Evolutionary conservation across 108 stramenopile species (phyloP).

Genomic region (Skeletonema menzelii): DNA sequence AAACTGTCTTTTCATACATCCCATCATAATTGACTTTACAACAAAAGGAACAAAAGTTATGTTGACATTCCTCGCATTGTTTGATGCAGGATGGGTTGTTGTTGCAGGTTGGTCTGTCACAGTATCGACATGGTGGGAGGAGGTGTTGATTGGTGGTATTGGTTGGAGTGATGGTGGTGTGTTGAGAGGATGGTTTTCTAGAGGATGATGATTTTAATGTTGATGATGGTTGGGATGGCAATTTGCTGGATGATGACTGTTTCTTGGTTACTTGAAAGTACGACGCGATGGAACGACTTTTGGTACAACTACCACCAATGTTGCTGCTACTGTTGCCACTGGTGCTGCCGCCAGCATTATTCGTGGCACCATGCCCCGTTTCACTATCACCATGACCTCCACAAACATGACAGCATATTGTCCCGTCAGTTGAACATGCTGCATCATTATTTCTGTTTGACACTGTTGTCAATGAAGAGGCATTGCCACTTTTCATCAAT

Average conservation of each 20-base stretch:
- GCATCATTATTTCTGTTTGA: background rate
- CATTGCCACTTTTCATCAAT: background rate
- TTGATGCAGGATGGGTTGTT: conserved; percentile 10
- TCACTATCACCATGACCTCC: background rate
- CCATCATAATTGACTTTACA: conserved; percentile 36
- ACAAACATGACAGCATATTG: background rate
- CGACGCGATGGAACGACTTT: background rate
- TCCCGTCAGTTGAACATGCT: background rate
- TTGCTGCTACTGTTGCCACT: background rate
- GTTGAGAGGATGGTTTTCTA: background rate
- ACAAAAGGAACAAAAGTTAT: conserved; percentile 39
- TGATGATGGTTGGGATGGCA: background rate
- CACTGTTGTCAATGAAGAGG: background rate
- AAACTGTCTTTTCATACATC: conserved; percentile 28
- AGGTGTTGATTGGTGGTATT: background rate
- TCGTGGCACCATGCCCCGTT: background rate
- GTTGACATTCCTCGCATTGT: conserved; percentile 30
- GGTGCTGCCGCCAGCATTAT: background rate
- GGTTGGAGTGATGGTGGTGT: background rate
- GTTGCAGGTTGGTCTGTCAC: conserved; percentile 34
- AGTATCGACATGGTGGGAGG: conserved; percentile 25
- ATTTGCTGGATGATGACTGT: background rate
- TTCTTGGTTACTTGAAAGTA: conserved; percentile 2
- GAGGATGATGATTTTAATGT: background rate
- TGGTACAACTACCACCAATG: background rate